Percentiles rank a stretch among this genome's conserved stretches.
phyloP scores from a whole-genome alignment of 2,329 filamentous ascomycete species.

The Neoarthrinium moseri region DNA sequence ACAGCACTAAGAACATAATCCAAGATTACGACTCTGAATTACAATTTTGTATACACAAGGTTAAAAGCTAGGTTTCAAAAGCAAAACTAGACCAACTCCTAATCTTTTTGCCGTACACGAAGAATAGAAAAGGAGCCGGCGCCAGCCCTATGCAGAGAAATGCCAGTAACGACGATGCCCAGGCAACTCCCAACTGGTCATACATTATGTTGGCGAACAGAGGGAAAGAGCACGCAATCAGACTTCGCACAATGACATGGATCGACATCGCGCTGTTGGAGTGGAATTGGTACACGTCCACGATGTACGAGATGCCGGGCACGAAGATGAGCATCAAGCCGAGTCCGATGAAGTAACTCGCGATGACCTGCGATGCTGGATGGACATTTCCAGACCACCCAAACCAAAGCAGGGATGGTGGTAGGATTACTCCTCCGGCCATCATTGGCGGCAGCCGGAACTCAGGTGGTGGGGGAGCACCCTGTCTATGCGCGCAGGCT shows the following conservation, averaged over 20 bases:
- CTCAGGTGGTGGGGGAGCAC: constrained; percentile 37
- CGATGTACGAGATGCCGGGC: constrained; percentile 18
- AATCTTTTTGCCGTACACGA: constrained; percentile 12
- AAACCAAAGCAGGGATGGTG: constrained; percentile 50
- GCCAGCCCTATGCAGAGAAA: constrained; percentile 13
- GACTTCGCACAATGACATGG: constrained; percentile 17
- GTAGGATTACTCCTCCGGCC: constrained; percentile 38
- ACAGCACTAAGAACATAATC: no score
- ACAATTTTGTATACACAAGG: no score
- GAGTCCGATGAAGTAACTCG: constrained; percentile 17
- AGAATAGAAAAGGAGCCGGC: constrained; percentile 14
- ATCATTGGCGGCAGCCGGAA: constrained; percentile 47
- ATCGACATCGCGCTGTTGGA: constrained; percentile 20
- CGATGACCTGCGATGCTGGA: constrained; percentile 15
- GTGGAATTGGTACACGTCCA: constrained; percentile 18
- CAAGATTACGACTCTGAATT: no score
- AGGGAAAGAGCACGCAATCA: constrained; percentile 18
- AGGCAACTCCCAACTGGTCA: constrained; percentile 15
- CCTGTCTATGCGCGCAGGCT: constrained; percentile 16
- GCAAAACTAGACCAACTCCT: constrained; percentile 14
- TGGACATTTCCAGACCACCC: constrained; percentile 40
- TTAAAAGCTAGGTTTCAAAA: no score
- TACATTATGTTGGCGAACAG: constrained; percentile 19
- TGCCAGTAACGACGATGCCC: constrained; percentile 19
- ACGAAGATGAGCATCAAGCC: constrained; percentile 18